Base-by-base conservation (phyloP, 768 basidiomycete genomes). In the Kwoniella sp. region DNA sequence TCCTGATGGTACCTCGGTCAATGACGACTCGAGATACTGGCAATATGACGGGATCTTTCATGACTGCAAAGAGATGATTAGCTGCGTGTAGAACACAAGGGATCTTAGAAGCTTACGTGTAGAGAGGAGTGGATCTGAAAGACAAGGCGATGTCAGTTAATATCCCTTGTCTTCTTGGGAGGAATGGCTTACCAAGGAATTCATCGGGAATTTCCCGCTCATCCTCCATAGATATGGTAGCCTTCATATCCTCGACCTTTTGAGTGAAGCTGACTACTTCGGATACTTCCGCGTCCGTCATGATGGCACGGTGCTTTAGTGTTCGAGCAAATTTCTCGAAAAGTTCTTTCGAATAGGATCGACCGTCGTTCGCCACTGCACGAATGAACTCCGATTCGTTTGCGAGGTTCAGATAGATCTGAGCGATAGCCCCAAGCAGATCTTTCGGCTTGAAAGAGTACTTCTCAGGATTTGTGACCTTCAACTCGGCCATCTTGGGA, bases 121-220 rank as follows among this genome's bases (percentile, higher is more conserved):
- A n/a, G 60, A 30, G 20, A 66, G 22, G 20, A 55, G 55, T 15
- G 63, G 51, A 41, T 67, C 71, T 51, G 45, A 41, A 56, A 45
- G 41, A 45, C 41, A 45, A 17, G 8, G 5, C 41, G 15, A 45
- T 7, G 41, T 45, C 41, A 45, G 41, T 17, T 45, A 8, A 45
- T 17, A 37, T 8, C 11, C 41, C 5, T 8, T 17, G 20, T 11
- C 5, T 4, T 11, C 20, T 8, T 17, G 15, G 15, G 20, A 2
- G 3, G 41, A 17, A 45, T 17, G 11, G 74, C 88, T 56, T 73
- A 93, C 93, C 94, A 55, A 93, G 80, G 85, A 90, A 98, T 78
- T 99, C 95, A 48, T 99, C 96, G 0, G 96, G 96, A 56, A 94
- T 82, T 22, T 98, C 96, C 23, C 96, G 91, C 75, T 96, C 93